These are phyloP conservation scores for Fusarium goolgardi DNA, from an alignment of 2,329 filamentous ascomycete species.

Conservation along the genomic window DNA sequence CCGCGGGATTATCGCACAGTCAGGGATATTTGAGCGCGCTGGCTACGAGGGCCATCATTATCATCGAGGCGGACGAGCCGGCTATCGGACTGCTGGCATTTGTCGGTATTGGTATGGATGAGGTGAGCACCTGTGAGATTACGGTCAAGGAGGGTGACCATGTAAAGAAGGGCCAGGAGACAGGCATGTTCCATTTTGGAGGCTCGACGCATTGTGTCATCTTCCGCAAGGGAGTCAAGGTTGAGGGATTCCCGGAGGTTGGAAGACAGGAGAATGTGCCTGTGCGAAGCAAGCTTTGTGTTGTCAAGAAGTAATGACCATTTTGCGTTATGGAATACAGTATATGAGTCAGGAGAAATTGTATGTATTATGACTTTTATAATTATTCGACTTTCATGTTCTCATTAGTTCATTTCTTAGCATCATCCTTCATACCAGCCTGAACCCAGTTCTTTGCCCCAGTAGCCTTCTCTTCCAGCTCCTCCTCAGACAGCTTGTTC, in stretches of 20 bases:
- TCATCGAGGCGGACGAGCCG: conserved; percentile 76
- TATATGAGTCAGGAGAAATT: neutral
- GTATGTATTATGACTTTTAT: conserved; percentile 7
- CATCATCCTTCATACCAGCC: conserved; percentile 74
- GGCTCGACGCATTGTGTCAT: conserved; percentile 76
- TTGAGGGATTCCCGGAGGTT: conserved; percentile 55
- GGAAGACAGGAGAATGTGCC: conserved; percentile 55
- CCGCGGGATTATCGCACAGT: conserved; percentile 59
- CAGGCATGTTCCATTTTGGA: conserved; percentile 86
- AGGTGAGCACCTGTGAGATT: conserved; percentile 79
- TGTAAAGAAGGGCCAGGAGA: conserved; percentile 75
- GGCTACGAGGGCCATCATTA: conserved; percentile 76
- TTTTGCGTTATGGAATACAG: neutral
- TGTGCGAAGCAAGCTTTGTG: conserved; percentile 53
- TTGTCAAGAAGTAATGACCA: conserved; percentile 39
- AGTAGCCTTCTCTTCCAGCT: conserved; percentile 68
- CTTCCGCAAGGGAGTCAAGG: conserved; percentile 67
- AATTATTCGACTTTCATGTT: conserved; percentile 4
- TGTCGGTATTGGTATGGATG: conserved; percentile 79
- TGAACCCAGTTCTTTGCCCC: conserved; percentile 73
- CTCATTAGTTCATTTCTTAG: conserved; percentile 56
- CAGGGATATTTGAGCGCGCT: conserved; percentile 75
- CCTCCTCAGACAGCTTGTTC: conserved; percentile 59
- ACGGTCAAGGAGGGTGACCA: conserved; percentile 74
- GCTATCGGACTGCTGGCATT: conserved; percentile 77